These are phyloP conservation scores for Kurtzmaniella natalensis DNA, from an alignment of 1,139 yeast genomes.

Conservation along the genomic window DNA sequence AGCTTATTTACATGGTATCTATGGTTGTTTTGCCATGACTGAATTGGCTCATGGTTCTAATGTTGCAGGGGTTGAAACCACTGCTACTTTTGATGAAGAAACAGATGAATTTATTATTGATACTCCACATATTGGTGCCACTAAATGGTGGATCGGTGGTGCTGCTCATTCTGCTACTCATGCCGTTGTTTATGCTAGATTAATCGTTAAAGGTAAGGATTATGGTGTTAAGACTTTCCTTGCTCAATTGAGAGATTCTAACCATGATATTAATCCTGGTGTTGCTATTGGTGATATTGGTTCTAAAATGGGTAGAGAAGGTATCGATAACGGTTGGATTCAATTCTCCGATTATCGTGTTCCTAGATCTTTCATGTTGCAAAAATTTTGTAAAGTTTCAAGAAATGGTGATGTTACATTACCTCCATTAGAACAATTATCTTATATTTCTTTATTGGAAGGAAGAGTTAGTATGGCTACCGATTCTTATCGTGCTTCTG, in stretches of 20 bases:
- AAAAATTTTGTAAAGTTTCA: constrained; percentile 28
- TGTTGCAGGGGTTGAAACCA: constrained; percentile 31
- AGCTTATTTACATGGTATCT: constrained; percentile 22
- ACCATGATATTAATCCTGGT: constrained; percentile 30
- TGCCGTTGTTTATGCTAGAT: constrained; percentile 26
- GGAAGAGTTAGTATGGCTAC: constrained; percentile 30
- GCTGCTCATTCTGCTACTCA: constrained; percentile 34
- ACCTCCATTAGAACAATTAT: constrained; percentile 31
- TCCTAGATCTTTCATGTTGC: constrained; percentile 32
- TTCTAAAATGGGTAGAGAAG: constrained; percentile 33
- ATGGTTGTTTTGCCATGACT: constrained; percentile 33
- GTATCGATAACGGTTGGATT: constrained; percentile 34
- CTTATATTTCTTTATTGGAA: constrained; percentile 28
- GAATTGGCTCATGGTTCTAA: constrained; percentile 34
- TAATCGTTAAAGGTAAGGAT: constrained; percentile 28
- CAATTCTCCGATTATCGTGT: constrained; percentile 30
- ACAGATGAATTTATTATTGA: constrained; percentile 27
- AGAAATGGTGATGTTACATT: constrained; percentile 24
- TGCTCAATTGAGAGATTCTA: constrained; percentile 29
- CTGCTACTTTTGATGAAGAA: constrained; percentile 28
- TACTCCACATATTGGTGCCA: constrained; percentile 33
- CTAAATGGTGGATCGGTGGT: constrained; percentile 37
- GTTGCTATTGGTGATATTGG: constrained; percentile 31
- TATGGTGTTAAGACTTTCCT: constrained; percentile 33
- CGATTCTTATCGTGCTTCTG: constrained; percentile 27